Percentiles rank a stretch among this genome's conserved stretches.
These are phyloP conservation scores for Boletus speciosus DNA, from an alignment of 768 basidiomycete species.

Conservation along the genomic window DNA sequence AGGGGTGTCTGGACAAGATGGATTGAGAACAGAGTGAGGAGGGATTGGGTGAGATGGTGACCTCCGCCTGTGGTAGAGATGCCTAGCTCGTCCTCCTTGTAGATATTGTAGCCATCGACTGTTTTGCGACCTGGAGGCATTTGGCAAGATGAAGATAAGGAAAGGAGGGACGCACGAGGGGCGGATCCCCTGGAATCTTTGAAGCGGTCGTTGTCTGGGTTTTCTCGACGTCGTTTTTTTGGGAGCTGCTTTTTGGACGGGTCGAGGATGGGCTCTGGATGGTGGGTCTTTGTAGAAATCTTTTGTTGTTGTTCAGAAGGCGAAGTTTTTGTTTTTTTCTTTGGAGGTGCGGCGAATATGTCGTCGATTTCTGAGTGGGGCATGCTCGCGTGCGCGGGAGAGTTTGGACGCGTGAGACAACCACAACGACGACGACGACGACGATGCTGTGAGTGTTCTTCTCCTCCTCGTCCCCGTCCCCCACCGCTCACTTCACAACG, in stretches of 20 bases:
- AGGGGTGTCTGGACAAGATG: slow-evolving; percentile 58
- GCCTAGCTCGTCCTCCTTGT: slow-evolving; percentile 80
- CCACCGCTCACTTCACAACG: slow-evolving; percentile 6
- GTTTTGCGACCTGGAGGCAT: slow-evolving; percentile 62
- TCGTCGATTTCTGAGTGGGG: slow-evolving; percentile 79
- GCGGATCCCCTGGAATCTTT: slow-evolving; percentile 71
- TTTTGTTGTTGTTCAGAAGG: background rate
- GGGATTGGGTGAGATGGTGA: slow-evolving; percentile 33
- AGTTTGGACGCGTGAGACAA: slow-evolving; percentile 19
- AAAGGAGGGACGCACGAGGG: slow-evolving; percentile 50
- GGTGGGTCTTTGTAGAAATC: background rate
- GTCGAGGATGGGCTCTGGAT: slow-evolving; percentile 63
- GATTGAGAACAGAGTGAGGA: slow-evolving; percentile 18
- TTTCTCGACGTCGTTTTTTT: slow-evolving; percentile 34
- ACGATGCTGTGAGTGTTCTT: slow-evolving; percentile 33
- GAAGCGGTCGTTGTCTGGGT: slow-evolving; percentile 49
- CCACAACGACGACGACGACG: slow-evolving; percentile 16
- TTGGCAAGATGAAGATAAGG: slow-evolving; percentile 9
- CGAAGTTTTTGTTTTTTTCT: slow-evolving; percentile 36
- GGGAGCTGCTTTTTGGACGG: slow-evolving; percentile 42
- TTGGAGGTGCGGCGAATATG: slow-evolving; percentile 63
- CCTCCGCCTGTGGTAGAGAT: slow-evolving; percentile 69
- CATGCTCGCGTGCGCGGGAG: slow-evolving; percentile 27
- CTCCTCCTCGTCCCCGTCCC: background rate
- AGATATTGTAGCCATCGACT: slow-evolving; percentile 75